Conservation (phyloP, 345 rosid genomes). For the Toxicodendron radicans region DNA sequence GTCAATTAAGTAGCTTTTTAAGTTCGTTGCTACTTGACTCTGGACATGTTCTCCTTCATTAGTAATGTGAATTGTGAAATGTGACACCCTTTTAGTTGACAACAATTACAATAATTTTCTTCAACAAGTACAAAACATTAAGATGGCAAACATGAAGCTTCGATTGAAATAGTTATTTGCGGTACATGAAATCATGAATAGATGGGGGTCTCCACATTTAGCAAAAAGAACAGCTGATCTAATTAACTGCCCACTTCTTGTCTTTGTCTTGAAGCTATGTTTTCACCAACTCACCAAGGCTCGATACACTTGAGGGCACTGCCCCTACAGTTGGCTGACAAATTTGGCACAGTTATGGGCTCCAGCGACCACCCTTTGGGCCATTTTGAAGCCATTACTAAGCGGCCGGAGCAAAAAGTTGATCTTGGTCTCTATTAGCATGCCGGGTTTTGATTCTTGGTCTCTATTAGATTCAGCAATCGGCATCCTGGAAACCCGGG, state of each 20-base stretch:
- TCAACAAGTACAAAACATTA: background rate
- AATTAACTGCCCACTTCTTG: slow-evolving; percentile 11
- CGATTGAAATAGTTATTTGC: slow-evolving; percentile 15
- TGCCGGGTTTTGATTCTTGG: slow-evolving; percentile 44
- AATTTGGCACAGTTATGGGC: slow-evolving; percentile 18
- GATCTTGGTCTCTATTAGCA: slow-evolving; percentile 53
- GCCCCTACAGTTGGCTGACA: slow-evolving; percentile 8
- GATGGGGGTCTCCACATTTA: slow-evolving; percentile 19
- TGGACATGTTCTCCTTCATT: too few relatives aligned
- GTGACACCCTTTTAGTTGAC: background rate
- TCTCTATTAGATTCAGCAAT: slow-evolving; percentile 39
- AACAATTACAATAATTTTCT: background rate
- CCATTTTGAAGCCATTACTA: slow-evolving; percentile 65
- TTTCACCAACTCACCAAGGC: background rate
- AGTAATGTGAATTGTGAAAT: too few relatives aligned
- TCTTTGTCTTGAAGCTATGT: slow-evolving; percentile 19
- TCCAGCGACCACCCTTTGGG: slow-evolving; percentile 20
- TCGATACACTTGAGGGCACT: slow-evolving; percentile 18
- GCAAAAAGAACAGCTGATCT: slow-evolving; percentile 11
- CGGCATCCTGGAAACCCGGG: slow-evolving; percentile 52
- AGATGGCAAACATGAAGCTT: slow-evolving; percentile 17
- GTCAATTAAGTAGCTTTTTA: too few relatives aligned
- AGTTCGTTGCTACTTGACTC: too few relatives aligned
- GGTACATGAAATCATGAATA: slow-evolving; percentile 17
- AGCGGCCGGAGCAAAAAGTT: slow-evolving; percentile 60